Base-by-base conservation (phyloP, 2,329 filamentous ascomycete genomes). In the Emergomyces africanus region DNA sequence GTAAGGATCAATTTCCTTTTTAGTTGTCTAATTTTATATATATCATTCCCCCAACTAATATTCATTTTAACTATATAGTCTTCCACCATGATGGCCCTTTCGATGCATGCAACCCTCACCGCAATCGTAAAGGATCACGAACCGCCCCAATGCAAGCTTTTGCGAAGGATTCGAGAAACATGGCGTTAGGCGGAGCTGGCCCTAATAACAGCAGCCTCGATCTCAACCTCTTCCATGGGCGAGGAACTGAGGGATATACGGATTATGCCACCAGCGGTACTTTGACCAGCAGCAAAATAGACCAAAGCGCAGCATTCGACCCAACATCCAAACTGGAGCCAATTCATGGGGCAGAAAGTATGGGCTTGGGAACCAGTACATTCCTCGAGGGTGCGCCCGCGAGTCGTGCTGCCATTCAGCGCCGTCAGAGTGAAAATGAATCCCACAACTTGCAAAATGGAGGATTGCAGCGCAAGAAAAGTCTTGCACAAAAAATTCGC, bases 31-130 rank as follows among this genome's bases (percentile, higher is more conserved):
- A 20, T 39, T 39, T 48, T 18, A 30, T 30, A 30, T 30, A 30
- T 30, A 30, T 30, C 18, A 20, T 28, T 41, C 58, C 59, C n/a
- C n/a, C n/a, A n/a, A 54, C 15, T 57, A 35, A 12, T 48, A 61
- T 37, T 58, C 8, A 8, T 9, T 25, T 15, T 49, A 9, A 44
- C 62, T 25, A 5, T 25, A 5, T 67, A 95, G 90, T 96, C 65
- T 96, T 97, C 75, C 94, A 99, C 68, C 94, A 99, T 69, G 94
- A 97, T 68, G 94, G 94, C 0, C 94, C 94, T 4, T 99, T 96
- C 68, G 94, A 99, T 73, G 94, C 94, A 23, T 89, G 94, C 71
- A 95, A 96, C 72, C 90, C 94, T 4, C 88, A 95, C 71, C 89
- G 94, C 64, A 99, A 97, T 73, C 85, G 89, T 60, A 88, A 88